phyloP scores from a whole-genome alignment of 2,329 filamentous ascomycete genomes.

The Zymoseptoria tritici region DNA sequence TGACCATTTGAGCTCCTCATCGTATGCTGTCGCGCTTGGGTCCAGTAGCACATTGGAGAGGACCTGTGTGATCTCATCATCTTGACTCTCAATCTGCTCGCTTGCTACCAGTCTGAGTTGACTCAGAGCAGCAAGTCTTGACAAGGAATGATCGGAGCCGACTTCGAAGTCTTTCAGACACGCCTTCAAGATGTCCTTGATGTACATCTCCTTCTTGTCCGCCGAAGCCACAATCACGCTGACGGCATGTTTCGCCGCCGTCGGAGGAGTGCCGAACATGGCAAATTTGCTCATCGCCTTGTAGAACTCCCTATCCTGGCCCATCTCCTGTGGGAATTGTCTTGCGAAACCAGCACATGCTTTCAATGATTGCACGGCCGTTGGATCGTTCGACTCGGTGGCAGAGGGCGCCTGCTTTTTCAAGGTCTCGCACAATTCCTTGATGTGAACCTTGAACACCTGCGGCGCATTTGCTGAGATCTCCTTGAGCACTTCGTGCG shows the following conservation, averaged over 20 bases:
- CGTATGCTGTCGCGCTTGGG: slow-evolving; percentile 43
- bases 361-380: slow-evolving; percentile 83
- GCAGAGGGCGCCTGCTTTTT: slow-evolving; percentile 70
- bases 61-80: slow-evolving; percentile 71
- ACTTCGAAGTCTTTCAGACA: slow-evolving; percentile 68
- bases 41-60: slow-evolving; percentile 67
- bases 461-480: slow-evolving; percentile 85
- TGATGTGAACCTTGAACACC: slow-evolving; percentile 85
- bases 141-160: slow-evolving; percentile 64
- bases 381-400: slow-evolving; percentile 58
- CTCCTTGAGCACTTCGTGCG: slow-evolving; percentile 83
- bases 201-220: slow-evolving; percentile 74
- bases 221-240: slow-evolving; percentile 76
- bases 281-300: slow-evolving; percentile 78
- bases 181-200: slow-evolving; percentile 72
- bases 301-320: slow-evolving; percentile 69
- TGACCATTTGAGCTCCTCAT: slow-evolving; percentile 37
- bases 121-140: slow-evolving; percentile 62
- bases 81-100: slow-evolving; percentile 60
- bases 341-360: slow-evolving; percentile 88
- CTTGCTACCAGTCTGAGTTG: slow-evolving; percentile 71
- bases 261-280: slow-evolving; percentile 69
- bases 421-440: slow-evolving; percentile 81
- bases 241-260: slow-evolving; percentile 87
- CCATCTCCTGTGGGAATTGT: slow-evolving; percentile 76